Evolutionary conservation across 2,329 filamentous ascomycete genomes (phyloP).

Genomic region (Plenodomus biglobosus): DNA sequence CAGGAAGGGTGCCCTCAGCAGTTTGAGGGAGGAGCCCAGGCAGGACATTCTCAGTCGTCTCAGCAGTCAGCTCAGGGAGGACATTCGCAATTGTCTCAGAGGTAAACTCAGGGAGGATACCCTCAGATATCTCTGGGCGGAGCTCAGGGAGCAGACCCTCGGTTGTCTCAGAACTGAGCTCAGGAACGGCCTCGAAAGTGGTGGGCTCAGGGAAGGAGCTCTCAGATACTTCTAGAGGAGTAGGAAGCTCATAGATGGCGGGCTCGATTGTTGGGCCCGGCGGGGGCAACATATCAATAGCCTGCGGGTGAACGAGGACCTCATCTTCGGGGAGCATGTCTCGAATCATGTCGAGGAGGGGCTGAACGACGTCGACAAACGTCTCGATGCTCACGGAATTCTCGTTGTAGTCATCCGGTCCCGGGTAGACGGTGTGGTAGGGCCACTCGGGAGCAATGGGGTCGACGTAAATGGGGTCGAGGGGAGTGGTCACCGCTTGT

Average conservation of each 20-base stretch:
- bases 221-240: background rate
- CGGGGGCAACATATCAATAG: background rate
- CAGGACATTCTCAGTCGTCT: no score
- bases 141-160: no score
- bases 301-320: background rate
- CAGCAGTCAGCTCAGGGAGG: no score
- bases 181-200: background rate
- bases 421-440: background rate
- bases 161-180: no score
- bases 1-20: background rate
- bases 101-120: background rate
- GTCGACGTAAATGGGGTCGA: background rate
- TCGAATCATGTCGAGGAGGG: background rate
- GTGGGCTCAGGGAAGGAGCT: background rate
- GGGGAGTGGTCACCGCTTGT: background rate
- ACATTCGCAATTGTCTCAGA: no score
- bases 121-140: no score
- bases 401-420: background rate
- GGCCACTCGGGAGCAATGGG: background rate
- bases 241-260: no score
- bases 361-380: background rate
- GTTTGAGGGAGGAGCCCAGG: no score
- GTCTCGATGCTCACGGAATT: background rate
- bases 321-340: background rate
- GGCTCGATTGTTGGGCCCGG: no score